Evolutionary conservation across 805 yeast species (phyloP), one percentile per base, ranked within the genome.

Genomic region (Candida railenensis): DNA sequence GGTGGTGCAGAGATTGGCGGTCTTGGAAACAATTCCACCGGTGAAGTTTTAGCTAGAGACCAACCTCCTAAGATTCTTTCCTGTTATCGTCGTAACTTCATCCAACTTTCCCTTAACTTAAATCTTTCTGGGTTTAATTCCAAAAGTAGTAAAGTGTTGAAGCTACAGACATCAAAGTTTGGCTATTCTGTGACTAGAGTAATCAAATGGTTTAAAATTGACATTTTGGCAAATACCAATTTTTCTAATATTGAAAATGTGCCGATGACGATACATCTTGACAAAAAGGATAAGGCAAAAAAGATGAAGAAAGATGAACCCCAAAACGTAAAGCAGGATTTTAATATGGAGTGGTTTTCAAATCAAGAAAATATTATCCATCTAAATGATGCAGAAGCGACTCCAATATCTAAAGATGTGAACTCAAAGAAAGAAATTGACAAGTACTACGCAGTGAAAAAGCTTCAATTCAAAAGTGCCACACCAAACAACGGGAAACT

Each of bases 401-500:
- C 39, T 4, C 8, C 14, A 8, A 19, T 12, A 16, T 16, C 39
- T 3, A 9, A 36, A 9, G 19, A 20, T 2, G 33, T 34, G 11
- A n/a, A 18, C 18, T 22, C 20, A 4, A 43, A 37, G 11, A 28
- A 19, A 14, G 56, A 55, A 39, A 59, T 58, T 34, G 69, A 66
- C 43, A 57, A 61, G 40, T 69, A 53, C 48, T 69, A 63, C 50
- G 53, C 61, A 11, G 58, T 76, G 18, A 71, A 66, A 44, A 73
- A 71, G 53, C 59, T 75, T 15, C 80, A 76, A 51, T 77, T 78
- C 59, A 71, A 71, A 41, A 76, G 65, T 51, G 79, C 81, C 18
- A 77, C 82, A 2, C 80, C 81, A 9, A 77, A 77, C 51, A 76
- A 75, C 52, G 78, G 78, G 19, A 77, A 76, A 55, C 58, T 66